A percentile compares a stretch with the other conserved stretches of the same genome.
Evolutionary conservation across 768 basidiomycete species (phyloP).

Genomic region (Kwoniella bestiolae): DNA sequence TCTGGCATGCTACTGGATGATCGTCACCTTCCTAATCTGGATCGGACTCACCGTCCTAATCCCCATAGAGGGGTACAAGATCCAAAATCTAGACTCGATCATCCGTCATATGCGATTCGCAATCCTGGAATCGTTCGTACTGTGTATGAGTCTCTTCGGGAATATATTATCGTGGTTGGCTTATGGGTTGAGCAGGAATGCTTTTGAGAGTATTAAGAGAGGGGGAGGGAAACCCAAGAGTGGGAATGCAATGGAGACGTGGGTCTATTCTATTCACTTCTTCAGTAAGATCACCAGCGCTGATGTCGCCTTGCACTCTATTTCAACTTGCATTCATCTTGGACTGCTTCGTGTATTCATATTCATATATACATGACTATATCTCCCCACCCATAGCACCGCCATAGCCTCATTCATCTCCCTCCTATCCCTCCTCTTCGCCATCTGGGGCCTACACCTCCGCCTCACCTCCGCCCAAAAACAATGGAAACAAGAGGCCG

Average conservation of each 20-base stretch:
- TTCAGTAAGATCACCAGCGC: too few relatives aligned
- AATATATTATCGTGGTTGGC: slow-evolving; percentile 56
- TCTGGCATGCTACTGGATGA: slow-evolving; percentile 55
- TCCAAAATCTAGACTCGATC: slow-evolving; percentile 51
- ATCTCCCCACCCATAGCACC: slow-evolving; percentile 26
- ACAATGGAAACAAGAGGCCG: slow-evolving; percentile 45
- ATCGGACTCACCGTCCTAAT: slow-evolving; percentile 41
- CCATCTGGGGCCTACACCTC: slow-evolving; percentile 49
- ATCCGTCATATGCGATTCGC: slow-evolving; percentile 53
- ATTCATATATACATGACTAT: background rate
- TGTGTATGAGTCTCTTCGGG: slow-evolving; percentile 54
- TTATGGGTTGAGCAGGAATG: slow-evolving; percentile 42
- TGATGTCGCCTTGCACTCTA: too few relatives aligned
- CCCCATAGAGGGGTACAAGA: slow-evolving; percentile 44
- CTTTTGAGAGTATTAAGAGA: slow-evolving; percentile 39
- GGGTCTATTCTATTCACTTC: too few relatives aligned
- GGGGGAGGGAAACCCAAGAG: slow-evolving; percentile 38
- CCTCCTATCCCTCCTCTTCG: slow-evolving; percentile 43
- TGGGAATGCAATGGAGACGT: slow-evolving; percentile 56
- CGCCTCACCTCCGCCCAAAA: slow-evolving; percentile 39
- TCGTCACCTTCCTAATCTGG: slow-evolving; percentile 51
- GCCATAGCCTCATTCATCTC: slow-evolving; percentile 49
- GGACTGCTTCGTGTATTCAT: too few relatives aligned
- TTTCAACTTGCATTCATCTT: too few relatives aligned
- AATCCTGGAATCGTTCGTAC: slow-evolving; percentile 51